These are phyloP conservation scores for Alternaria viburni DNA, from an alignment of 2,329 filamentous ascomycete species.

Conservation along the genomic window DNA sequence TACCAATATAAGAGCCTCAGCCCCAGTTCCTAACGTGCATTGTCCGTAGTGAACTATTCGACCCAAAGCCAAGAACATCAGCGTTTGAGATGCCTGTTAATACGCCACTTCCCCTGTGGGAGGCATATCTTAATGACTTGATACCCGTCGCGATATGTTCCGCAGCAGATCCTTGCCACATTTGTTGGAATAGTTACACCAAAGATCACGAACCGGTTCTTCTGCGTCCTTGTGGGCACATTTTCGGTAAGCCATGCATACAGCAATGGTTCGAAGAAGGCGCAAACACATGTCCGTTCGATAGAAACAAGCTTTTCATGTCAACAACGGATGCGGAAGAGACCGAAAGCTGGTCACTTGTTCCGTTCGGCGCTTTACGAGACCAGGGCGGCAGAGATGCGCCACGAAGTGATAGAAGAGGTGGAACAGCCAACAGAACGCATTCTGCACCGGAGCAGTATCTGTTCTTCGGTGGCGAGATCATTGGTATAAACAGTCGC, in stretches of 20 bases:
- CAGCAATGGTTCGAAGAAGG: conserved; percentile 2
- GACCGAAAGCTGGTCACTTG: neutral
- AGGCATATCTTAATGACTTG: neutral
- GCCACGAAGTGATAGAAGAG: neutral
- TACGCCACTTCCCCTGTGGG: neutral
- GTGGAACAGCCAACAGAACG: neutral
- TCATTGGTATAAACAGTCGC: conserved; percentile 5
- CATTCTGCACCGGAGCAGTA: neutral
- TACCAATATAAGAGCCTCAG: neutral
- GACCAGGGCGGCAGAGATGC: neutral
- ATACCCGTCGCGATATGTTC: conserved; percentile 4
- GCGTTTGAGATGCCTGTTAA: neutral
- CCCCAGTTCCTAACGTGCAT: neutral
- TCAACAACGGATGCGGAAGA: neutral
- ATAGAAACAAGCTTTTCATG: neutral
- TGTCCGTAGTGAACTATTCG: neutral
- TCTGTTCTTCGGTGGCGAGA: neutral
- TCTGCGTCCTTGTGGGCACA: conserved; percentile 16
- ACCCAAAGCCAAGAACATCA: neutral
- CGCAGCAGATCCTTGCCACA: conserved; percentile 8
- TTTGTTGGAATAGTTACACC: conserved; percentile 10
- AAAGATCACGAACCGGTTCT: neutral
- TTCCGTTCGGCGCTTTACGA: neutral
- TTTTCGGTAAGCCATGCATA: conserved; percentile 20
- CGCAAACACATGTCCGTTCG: neutral